Percentiles rank a stretch among this genome's conserved stretches.
Evolutionary conservation across 2,329 filamentous ascomycete species (phyloP).

Genomic region (Cytospora leucostoma): DNA sequence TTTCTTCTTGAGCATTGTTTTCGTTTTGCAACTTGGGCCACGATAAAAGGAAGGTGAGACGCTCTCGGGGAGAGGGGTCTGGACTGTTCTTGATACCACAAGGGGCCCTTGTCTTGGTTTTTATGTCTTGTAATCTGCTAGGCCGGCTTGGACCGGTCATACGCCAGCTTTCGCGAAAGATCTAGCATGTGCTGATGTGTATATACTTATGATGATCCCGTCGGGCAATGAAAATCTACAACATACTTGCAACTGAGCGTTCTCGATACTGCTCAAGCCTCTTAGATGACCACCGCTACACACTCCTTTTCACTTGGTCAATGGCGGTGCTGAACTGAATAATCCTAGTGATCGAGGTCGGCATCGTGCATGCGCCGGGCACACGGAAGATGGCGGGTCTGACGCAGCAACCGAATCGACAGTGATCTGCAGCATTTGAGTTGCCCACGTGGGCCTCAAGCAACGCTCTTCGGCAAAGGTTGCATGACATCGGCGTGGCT

Average conservation of each 20-base stretch:
- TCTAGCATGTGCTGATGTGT: neutral
- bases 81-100: neutral
- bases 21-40: neutral
- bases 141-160: neutral
- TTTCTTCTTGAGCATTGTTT: neutral
- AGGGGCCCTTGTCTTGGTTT: neutral
- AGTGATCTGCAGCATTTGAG: neutral
- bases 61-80: neutral
- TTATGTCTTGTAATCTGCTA: neutral
- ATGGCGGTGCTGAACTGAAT: neutral
- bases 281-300: neutral
- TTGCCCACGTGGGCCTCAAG: neutral
- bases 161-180: neutral
- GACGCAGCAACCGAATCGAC: neutral
- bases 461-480: too few species aligned
- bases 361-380: neutral
- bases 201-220: conserved; percentile 1
- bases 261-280: neutral
- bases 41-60: neutral
- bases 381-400: neutral
- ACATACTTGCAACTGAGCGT: neutral
- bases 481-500: neutral
- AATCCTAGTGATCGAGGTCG: neutral
- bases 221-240: neutral
- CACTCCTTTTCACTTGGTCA: neutral